These are phyloP conservation scores for Pichia inconspicua DNA, from an alignment of 1,139 yeast species.

Conservation along the genomic window DNA sequence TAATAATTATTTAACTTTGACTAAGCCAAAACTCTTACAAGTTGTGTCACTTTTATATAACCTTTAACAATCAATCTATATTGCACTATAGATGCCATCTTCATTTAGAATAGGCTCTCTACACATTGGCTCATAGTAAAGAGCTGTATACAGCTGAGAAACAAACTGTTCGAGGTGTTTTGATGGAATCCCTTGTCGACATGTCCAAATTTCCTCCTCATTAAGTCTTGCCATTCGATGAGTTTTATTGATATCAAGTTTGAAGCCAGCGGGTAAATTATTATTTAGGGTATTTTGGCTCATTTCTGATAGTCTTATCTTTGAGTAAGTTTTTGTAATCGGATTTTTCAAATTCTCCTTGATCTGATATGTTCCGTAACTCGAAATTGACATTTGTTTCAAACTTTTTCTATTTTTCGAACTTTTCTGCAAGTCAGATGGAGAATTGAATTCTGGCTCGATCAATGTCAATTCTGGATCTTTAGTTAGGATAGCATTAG, in stretches of 20 bases:
- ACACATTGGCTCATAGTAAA: background rate
- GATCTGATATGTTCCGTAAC: slow-evolving; percentile 7
- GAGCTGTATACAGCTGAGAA: slow-evolving; percentile 1
- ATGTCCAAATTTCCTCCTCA: slow-evolving; percentile 16
- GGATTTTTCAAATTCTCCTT: background rate
- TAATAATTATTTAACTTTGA: background rate
- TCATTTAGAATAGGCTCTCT: slow-evolving; percentile 1
- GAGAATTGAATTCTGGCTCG: background rate
- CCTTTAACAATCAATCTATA: too few relatives aligned
- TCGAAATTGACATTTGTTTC: slow-evolving; percentile 5
- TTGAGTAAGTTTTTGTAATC: background rate
- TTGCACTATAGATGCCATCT: background rate
- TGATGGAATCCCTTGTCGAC: slow-evolving; percentile 16
- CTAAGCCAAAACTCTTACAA: too few relatives aligned
- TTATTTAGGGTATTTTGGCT: slow-evolving; percentile 7
- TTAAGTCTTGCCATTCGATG: background rate
- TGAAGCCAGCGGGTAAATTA: background rate
- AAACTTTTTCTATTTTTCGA: too few relatives aligned
- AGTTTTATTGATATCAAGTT: background rate
- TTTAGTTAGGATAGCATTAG: too few relatives aligned
- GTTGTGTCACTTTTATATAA: background rate
- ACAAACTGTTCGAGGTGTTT: slow-evolving; percentile 3
- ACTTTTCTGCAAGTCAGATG: background rate
- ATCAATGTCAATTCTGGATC: background rate
- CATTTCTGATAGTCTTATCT: slow-evolving; percentile 7